Base-by-base conservation (phyloP, 805 yeast genomes). In the Ogataea thermomethanolica region DNA sequence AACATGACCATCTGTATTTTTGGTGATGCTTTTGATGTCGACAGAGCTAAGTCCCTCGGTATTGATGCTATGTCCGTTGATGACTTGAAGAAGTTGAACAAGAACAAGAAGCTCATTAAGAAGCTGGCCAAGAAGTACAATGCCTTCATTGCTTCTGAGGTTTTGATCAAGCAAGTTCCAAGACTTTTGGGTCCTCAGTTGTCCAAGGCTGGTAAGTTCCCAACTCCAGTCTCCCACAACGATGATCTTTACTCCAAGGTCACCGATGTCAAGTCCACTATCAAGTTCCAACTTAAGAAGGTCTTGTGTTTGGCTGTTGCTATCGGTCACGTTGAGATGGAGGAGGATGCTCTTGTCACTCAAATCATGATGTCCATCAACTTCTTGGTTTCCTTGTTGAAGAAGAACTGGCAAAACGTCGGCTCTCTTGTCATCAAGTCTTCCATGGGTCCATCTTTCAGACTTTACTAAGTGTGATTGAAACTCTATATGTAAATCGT, bases 391-490 rank as follows among this genome's bases (percentile, higher is more conserved):
- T 93, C 99, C 59, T 78, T 93, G 75, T 82, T 93, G 74, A 93
- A 93, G 96, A 93, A 93, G 91, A 88, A 93, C 96, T 93, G 99
- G 99, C 99, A 93, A 83, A 93, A 93, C 78, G 97, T 93, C 70
- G 99, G 99, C 66, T 93, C 99, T 68, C 79, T 93, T 74, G 97
- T 90, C 70, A 84, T 93, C 80, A 93, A 93, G 81, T 88, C 96
- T 54, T 81, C 98, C 74, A 93, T 93, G 99, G 99, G 99, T 78
- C 99, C 98, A 72, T 85, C 98, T 70, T 88, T 82, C 95, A 90
- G 98, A 85, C 83, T 93, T 73, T 93, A 93, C 93, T 93, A 90
- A 76, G 67, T 62, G 58, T 47, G 44, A 43, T 48, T 10, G 17
- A 22, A 4, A 2, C 5, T 13, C 8, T 30, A 20, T 14, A 11